Conservation (phyloP, 805 yeast genomes). For the Yarrowia sp. region DNA sequence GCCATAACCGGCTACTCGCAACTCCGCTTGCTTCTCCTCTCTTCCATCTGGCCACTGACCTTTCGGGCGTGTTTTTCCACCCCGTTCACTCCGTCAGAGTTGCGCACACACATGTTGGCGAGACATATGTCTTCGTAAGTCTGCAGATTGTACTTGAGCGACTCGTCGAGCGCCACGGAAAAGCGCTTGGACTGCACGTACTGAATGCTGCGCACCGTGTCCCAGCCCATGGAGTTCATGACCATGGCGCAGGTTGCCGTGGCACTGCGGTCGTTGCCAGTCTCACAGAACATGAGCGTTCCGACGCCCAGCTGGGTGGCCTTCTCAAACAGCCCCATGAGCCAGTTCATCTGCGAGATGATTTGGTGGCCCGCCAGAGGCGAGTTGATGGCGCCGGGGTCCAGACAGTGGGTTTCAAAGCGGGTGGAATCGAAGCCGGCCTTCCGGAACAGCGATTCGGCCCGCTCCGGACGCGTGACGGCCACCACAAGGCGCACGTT, state of each 20-base stretch:
- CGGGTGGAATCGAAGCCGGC: neutral
- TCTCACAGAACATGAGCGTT: conserved; percentile 36
- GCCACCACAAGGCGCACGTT: conserved; percentile 37
- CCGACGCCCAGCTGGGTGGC: neutral
- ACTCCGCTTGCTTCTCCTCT: neutral
- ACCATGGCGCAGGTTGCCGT: conserved; percentile 36
- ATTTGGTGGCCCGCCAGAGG: conserved; percentile 21
- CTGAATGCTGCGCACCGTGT: conserved; percentile 33
- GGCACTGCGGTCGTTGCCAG: conserved; percentile 38
- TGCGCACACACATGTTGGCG: conserved; percentile 13
- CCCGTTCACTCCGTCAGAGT: neutral
- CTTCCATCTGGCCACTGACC: neutral
- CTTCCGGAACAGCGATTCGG: neutral
- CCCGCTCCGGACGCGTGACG: conserved; percentile 25
- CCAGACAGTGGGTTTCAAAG: conserved; percentile 4
- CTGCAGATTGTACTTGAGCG: conserved; percentile 30
- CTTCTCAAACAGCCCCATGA: neutral
- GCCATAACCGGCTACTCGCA: neutral
- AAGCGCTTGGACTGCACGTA: conserved; percentile 36
- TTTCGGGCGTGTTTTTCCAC: neutral
- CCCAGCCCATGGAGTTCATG: conserved; percentile 31
- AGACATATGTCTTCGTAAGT: conserved; percentile 30
- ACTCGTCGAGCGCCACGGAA: conserved; percentile 33
- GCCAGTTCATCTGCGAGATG: conserved; percentile 11
- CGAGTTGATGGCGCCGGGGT: conserved; percentile 16